These are phyloP conservation scores for Lachancea fermentati DNA, from an alignment of 805 yeast genomes.

Conservation along the genomic window DNA sequence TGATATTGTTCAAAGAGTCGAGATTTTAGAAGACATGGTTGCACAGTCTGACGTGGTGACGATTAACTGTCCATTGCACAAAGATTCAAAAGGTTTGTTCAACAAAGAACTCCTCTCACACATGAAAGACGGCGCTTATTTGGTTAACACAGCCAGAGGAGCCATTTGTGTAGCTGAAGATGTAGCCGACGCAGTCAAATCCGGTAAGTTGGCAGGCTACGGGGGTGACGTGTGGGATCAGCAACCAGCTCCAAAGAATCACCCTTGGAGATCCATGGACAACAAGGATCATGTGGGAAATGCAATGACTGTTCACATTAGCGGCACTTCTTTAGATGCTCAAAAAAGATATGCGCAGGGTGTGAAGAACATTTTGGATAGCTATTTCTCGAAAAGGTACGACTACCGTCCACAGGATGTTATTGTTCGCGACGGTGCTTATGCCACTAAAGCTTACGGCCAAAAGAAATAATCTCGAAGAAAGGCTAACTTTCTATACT, in stretches of 20 bases:
- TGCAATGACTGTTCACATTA: too few species aligned
- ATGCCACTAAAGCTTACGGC: constrained; percentile 67
- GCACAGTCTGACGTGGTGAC: constrained; percentile 69
- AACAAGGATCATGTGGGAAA: constrained; percentile 70
- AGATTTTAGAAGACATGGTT: constrained; percentile 57
- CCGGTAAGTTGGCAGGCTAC: constrained; percentile 69
- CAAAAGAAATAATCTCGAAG: constrained; percentile 31
- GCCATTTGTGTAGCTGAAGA: constrained; percentile 70
- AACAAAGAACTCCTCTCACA: constrained; percentile 60
- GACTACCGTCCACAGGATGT: constrained; percentile 76
- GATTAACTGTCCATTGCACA: constrained; percentile 72
- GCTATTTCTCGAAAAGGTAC: constrained; percentile 58
- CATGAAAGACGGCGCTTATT: constrained; percentile 70
- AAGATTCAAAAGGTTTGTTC: constrained; percentile 59
- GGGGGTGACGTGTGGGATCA: constrained; percentile 85
- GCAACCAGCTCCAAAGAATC: constrained; percentile 76
- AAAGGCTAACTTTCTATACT: too few species aligned
- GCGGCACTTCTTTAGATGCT: constrained; percentile 77
- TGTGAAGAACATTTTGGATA: constrained; percentile 55
- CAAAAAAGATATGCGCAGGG: constrained; percentile 71
- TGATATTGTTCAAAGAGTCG: constrained; percentile 51
- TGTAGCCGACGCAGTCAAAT: constrained; percentile 64
- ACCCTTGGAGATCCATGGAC: constrained; percentile 69
- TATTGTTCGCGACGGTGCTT: constrained; percentile 59
- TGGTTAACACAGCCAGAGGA: constrained; percentile 82